phyloP scores from a whole-genome alignment of 441 rosid genomes.

The Pelargonium australe region DNA sequence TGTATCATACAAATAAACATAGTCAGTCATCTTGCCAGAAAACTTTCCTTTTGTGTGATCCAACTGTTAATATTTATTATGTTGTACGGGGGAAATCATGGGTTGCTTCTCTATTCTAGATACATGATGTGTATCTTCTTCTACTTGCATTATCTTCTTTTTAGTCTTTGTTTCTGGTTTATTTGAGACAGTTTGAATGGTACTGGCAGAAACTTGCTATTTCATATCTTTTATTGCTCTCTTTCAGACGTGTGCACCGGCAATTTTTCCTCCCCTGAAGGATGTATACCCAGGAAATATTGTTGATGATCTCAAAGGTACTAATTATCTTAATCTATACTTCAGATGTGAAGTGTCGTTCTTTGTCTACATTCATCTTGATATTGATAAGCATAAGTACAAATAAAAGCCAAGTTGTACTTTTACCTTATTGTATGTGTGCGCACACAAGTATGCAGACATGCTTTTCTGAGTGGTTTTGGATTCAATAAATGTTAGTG shows the following conservation, averaged over 20 bases:
- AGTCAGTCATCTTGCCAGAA: background rate
- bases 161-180: background rate
- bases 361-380: too few species aligned
- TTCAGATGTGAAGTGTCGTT: too few species aligned
- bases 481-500: too few species aligned
- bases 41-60: background rate
- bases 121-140: too few species aligned
- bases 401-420: too few species aligned
- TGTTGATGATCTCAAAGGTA: constrained; percentile 72
- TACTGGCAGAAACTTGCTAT: background rate
- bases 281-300: constrained; percentile 64
- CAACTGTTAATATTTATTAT: background rate
- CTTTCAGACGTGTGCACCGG: constrained; percentile 75
- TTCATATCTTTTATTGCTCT: constrained; percentile 12
- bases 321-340: too few species aligned
- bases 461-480: too few species aligned
- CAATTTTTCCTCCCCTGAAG: constrained; percentile 79
- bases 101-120: too few species aligned
- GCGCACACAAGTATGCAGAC: too few species aligned
- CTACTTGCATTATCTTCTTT: background rate
- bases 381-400: too few species aligned
- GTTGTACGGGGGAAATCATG: too few species aligned
- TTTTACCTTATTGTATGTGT: too few species aligned
- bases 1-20: background rate
- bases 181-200: background rate